Base-by-base conservation (phyloP, 2,329 filamentous ascomycete genomes). In the Apiospora marii region DNA sequence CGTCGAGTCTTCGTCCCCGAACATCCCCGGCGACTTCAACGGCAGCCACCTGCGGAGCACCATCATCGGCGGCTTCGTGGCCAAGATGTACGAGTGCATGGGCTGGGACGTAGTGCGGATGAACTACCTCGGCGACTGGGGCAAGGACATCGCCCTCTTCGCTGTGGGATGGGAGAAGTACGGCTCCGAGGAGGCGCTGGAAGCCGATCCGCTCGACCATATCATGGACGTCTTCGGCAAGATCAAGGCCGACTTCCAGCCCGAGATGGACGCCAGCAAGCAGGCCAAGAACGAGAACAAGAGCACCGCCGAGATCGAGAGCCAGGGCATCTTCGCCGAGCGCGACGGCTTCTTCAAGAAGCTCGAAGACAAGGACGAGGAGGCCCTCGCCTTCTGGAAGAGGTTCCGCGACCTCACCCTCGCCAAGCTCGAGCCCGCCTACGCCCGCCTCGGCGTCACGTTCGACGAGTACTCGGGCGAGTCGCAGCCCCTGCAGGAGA, bases 121-220 rank as follows among this genome's bases (percentile, higher is more conserved):
- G 84, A 94, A 94, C 80, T 94, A 93, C 77, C 84, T 94, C 0
- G 92, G 92, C 6, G 92, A 94, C 77, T 94, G 92, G 92, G 92
- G 92, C 1, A 92, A 92, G 81, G 91, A 92, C 76, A 91, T 87
- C 24, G 86, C 86, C 49, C 85, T 94, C 0, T 83, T 94, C 41
- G 90, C 90, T 1, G 85, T 92, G 16, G 92, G 91, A 0, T 94
- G 91, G 81, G 84, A 91, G 74, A 87, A 87, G 72, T 93, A 91
- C 75, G 92, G 92, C 1, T 89, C 86, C 6, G 91, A 93, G 75
- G 88, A 91, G 34, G 86, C 88, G 75, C 85, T 94, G 22, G 80
- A 86, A n/a, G 84, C 85, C 37, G 90, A 93, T 74, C 92, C 92
- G 0, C 91, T 93, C 72, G 89, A 89, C 41, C 92, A 94, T 77